Conservation (phyloP, 306 rosid species). For the Lathyrus oleraceus region DNA sequence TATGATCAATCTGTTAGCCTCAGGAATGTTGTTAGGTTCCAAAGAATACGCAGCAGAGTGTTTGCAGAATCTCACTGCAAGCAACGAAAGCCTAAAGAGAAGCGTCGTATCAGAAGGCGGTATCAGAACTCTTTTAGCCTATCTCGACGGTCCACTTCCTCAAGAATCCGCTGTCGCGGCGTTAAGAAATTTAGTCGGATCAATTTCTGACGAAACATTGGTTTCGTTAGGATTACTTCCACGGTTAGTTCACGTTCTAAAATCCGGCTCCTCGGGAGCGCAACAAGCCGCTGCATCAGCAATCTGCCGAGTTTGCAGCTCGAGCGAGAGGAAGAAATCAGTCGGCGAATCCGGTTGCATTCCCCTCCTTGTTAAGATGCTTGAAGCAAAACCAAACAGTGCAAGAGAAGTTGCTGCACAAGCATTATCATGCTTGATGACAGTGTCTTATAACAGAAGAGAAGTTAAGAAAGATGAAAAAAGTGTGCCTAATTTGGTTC, state of each 20-base stretch:
- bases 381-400: conserved; percentile 73
- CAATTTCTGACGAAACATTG: conserved; percentile 52
- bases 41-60: conserved; percentile 91
- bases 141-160: conserved; percentile 76
- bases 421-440: conserved; percentile 65
- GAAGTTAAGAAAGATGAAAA: conserved; percentile 71
- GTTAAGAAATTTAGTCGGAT: conserved; percentile 68
- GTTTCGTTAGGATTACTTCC: conserved; percentile 63
- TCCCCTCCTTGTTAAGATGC: conserved; percentile 75
- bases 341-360: conserved; percentile 79
- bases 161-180: conserved; percentile 85
- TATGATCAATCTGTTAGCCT: conserved; percentile 65
- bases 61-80: conserved; percentile 77
- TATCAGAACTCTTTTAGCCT: conserved; percentile 62
- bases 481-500: conserved; percentile 83
- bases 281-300: conserved; percentile 74
- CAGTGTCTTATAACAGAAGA: conserved; percentile 53
- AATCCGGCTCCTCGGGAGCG: conserved; percentile 72
- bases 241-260: conserved; percentile 61
- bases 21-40: conserved; percentile 71
- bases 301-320: conserved; percentile 58
- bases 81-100: conserved; percentile 68
- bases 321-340: conserved; percentile 56
- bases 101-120: conserved; percentile 83
- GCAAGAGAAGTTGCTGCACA: conserved; percentile 73